Base-by-base conservation (phyloP, 768 basidiomycete genomes). In the Pulveroboletus ravenelii region DNA sequence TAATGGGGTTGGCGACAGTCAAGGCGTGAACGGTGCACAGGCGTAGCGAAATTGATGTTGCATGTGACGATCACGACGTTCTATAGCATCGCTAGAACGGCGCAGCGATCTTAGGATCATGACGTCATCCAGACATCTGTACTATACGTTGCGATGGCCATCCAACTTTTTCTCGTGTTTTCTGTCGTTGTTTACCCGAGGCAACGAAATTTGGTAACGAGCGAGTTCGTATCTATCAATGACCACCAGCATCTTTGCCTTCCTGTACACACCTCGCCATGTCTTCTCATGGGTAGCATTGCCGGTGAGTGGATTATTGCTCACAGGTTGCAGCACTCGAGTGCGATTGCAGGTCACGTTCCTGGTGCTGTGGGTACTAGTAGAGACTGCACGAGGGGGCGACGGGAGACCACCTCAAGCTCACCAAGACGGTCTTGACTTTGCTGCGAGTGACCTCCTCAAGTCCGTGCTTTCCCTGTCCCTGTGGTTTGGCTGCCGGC, bases 381-480 rank as follows among this genome's bases (percentile, higher is more conserved):
- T 47, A 45, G 57, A 61, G 48, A 40, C 41, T 27, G 2, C 47
- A 4, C 55, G 45, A 36, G 40, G 34, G 40, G 46, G 41, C 17
- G 29, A 42, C 27, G 14, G 15, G 46, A 25, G 17, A 17, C 45
- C 48, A 17, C 44, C 30, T n/a, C 45, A 30, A 36, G 23, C 25
- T 25, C 45, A 23, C 9, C 46, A 30, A 34, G 52, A 55, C 51
- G 47, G 41, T 10, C 47, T 65, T 29, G 53, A 36, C 14, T 59
- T 62, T 15, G 62, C 53, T 44, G 41, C 52, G 31, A 60, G 31
- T 8, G 59, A 69, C 43, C 41, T 58, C 17, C 15, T 38, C 43
- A 67, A 67, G 41, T 45, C 50, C 9, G 12, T 48, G 3, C 12
- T 61, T 41, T 62, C 54, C 27, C 27, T 64, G 2, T 52, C 15